These are phyloP conservation scores for Lignosus rhinocerotis DNA, from an alignment of 1,284 basidiomycete species.

Conservation along the genomic window DNA sequence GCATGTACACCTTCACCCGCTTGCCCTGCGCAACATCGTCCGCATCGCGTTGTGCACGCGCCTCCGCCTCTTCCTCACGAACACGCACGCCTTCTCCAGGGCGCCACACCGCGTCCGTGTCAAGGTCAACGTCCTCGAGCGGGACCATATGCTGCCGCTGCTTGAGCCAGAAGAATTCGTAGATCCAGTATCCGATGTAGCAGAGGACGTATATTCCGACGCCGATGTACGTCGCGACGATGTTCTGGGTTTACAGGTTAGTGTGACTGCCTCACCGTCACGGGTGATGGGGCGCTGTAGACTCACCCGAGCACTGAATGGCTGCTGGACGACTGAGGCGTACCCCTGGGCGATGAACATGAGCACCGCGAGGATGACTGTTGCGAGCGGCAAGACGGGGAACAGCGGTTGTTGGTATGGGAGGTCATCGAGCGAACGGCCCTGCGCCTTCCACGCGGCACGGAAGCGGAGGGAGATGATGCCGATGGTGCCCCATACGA, in stretches of 20 bases:
- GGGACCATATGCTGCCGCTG: conserved; percentile 34
- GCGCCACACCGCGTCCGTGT: conserved; percentile 50
- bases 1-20: conserved; percentile 11
- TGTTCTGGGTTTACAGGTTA: conserved; percentile 33
- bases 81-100: conserved; percentile 39
- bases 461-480: conserved; percentile 53
- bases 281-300: not conserved
- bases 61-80: conserved; percentile 34
- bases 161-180: conserved; percentile 31
- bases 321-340: conserved; percentile 37
- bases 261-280: not conserved
- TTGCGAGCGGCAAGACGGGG: conserved; percentile 45
- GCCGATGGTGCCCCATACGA: conserved; percentile 65
- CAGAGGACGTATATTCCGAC: conserved; percentile 37
- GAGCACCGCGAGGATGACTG: conserved; percentile 43
- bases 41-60: conserved; percentile 19
- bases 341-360: conserved; percentile 57
- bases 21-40: conserved; percentile 18
- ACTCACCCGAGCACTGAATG: conserved; percentile 37
- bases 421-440: conserved; percentile 41
- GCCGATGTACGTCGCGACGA: conserved; percentile 44
- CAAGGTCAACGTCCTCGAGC: conserved; percentile 42
- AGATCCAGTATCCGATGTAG: conserved; percentile 38
- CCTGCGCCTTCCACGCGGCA: conserved; percentile 43
- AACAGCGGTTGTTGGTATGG: conserved; percentile 50